Conservation (phyloP, 2,329 filamentous ascomycete species). For the Pseudocercospora crystallina region DNA sequence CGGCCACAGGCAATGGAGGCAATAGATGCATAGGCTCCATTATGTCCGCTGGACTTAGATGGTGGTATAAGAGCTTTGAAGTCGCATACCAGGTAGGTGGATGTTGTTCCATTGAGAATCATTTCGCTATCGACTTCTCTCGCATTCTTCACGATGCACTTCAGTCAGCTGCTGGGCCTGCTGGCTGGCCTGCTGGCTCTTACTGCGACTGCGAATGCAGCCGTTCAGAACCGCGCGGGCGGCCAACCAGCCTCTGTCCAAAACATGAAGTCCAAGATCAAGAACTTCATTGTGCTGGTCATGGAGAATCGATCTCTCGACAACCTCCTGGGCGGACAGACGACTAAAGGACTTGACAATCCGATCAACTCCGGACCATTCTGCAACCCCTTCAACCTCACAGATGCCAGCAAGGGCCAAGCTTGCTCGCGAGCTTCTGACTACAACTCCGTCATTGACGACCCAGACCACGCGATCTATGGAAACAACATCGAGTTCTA, state of each 20-base stretch:
- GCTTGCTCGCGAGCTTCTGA: slow-evolving; percentile 31
- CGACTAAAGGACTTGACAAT: slow-evolving; percentile 10
- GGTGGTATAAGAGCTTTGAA: too few relatives aligned
- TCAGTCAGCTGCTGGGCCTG: too few relatives aligned
- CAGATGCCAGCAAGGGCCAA: slow-evolving; percentile 2
- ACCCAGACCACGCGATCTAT: slow-evolving; percentile 37
- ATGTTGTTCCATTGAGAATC: too few relatives aligned
- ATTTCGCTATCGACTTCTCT: too few relatives aligned
- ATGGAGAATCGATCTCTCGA: slow-evolving; percentile 44
- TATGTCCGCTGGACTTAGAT: too few relatives aligned
- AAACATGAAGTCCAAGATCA: neutral
- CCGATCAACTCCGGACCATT: slow-evolving; percentile 14
- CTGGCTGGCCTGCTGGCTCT: too few relatives aligned
- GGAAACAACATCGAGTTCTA: slow-evolving; percentile 39
- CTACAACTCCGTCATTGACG: slow-evolving; percentile 40
- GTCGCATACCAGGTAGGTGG: too few relatives aligned
- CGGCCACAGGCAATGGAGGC: too few relatives aligned
- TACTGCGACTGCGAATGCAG: too few relatives aligned
- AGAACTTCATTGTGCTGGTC: slow-evolving; percentile 26
- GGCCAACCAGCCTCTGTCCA: neutral
- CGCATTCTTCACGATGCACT: too few relatives aligned
- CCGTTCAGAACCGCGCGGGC: too few relatives aligned
- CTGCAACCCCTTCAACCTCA: slow-evolving; percentile 12
- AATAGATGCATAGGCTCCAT: too few relatives aligned
- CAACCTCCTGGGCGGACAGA: slow-evolving; percentile 37